These are phyloP conservation scores for Yamadazyma laniorum DNA, from an alignment of 805 yeast species.

Conservation along the genomic window DNA sequence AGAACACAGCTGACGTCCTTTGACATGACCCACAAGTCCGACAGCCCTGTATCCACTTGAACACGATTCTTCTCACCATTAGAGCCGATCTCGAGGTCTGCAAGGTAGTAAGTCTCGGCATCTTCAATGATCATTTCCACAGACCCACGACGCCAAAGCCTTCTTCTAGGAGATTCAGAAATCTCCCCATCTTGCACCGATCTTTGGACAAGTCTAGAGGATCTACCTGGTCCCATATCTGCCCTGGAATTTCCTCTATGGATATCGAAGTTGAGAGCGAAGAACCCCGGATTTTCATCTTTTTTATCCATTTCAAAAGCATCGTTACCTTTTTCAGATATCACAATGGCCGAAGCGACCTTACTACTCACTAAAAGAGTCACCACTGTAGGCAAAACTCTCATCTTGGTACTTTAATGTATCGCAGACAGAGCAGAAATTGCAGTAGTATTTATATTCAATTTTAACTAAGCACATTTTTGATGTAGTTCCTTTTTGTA, in stretches of 20 bases:
- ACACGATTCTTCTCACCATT: slow-evolving; percentile 26
- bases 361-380: too few relatives aligned
- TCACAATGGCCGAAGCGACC: too few relatives aligned
- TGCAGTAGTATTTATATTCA: too few relatives aligned
- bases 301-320: too few relatives aligned
- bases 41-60: slow-evolving; percentile 42
- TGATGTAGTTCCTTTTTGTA: too few relatives aligned
- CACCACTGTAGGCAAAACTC: too few relatives aligned
- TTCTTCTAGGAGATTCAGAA: not conserved
- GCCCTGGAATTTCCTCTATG: slow-evolving; percentile 12
- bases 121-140: slow-evolving; percentile 18
- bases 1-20: slow-evolving; percentile 24
- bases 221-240: slow-evolving; percentile 10
- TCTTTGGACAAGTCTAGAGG: slow-evolving; percentile 6
- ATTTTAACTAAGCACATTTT: too few relatives aligned
- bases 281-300: slow-evolving; percentile 3
- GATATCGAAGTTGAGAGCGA: slow-evolving; percentile 12
- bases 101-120: slow-evolving; percentile 29
- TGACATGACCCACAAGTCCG: slow-evolving; percentile 43
- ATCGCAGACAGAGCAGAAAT: too few relatives aligned
- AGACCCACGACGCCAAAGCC: slow-evolving; percentile 10
- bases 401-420: too few relatives aligned
- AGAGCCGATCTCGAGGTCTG: slow-evolving; percentile 28
- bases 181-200: not conserved
- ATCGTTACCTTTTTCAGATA: too few relatives aligned